phyloP scores from a whole-genome alignment of 768 basidiomycete genomes.

The Arthromyces matolae region DNA sequence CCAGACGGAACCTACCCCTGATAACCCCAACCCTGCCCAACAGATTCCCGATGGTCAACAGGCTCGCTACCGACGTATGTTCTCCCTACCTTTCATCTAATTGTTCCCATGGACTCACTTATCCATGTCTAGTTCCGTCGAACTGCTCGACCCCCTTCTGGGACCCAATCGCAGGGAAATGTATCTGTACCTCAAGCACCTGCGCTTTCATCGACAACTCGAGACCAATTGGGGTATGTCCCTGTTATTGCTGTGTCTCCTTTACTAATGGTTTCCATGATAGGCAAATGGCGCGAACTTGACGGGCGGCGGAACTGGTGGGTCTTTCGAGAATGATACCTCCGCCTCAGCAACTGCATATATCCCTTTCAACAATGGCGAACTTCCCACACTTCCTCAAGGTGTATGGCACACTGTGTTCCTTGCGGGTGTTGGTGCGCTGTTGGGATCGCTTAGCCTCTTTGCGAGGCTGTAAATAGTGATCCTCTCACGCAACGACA shows the following conservation, averaged over 20 bases:
- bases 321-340: slow-evolving; percentile 22
- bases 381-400: slow-evolving; percentile 22
- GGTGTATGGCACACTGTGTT: slow-evolving; percentile 33
- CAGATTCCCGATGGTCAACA: slow-evolving; percentile 39
- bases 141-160: slow-evolving; percentile 80
- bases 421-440: slow-evolving; percentile 33
- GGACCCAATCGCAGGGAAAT: slow-evolving; percentile 68
- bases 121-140: slow-evolving; percentile 44
- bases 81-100: not conserved
- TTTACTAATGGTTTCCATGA: slow-evolving; percentile 1
- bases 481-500: not conserved
- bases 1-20: slow-evolving; percentile 42
- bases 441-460: slow-evolving; percentile 32
- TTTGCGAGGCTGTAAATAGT: slow-evolving; percentile 11
- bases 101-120: not conserved
- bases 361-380: slow-evolving; percentile 46
- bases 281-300: slow-evolving; percentile 69
- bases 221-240: slow-evolving; percentile 59
- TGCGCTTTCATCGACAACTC: slow-evolving; percentile 66
- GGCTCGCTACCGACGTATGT: slow-evolving; percentile 50
- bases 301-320: slow-evolving; percentile 55
- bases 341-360: slow-evolving; percentile 32
- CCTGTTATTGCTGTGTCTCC: too few species aligned
- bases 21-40: slow-evolving; percentile 67
- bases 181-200: slow-evolving; percentile 51